Evolutionary conservation across 192 early-diverging fungal species (phyloP).

Genomic region (Coemansia sp.): DNA sequence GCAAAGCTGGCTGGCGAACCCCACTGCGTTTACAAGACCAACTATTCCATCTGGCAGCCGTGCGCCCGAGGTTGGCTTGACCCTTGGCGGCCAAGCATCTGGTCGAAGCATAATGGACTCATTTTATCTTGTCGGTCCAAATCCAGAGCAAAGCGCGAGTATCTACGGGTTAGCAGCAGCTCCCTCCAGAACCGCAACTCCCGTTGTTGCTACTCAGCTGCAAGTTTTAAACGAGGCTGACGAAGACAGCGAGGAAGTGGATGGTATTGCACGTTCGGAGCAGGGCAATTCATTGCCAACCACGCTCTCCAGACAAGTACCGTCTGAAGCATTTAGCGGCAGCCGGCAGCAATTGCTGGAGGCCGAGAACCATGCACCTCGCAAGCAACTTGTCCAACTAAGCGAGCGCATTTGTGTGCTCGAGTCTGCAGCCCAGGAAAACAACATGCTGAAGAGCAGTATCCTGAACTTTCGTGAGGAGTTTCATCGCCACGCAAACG

Average conservation of each 20-base stretch:
- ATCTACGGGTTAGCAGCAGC: conserved; percentile 16
- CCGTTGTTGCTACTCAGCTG: conserved; percentile 7
- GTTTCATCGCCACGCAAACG: conserved; percentile 48
- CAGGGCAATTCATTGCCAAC: too few relatives aligned
- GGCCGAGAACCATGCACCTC: conserved; percentile 30
- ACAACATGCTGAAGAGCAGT: conserved; percentile 51
- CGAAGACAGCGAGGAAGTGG: not conserved
- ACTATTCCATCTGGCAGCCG: conserved; percentile 1
- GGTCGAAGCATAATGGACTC: conserved; percentile 43
- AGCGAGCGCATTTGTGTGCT: conserved; percentile 37
- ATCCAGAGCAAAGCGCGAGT: conserved; percentile 33
- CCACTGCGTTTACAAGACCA: conserved; percentile 37
- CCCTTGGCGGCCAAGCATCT: not conserved
- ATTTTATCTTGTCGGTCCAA: conserved; percentile 43
- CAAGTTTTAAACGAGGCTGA: conserved; percentile 11
- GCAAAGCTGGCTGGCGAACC: conserved; percentile 48
- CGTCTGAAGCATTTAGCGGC: not conserved
- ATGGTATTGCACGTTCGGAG: too few relatives aligned
- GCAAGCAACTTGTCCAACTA: conserved; percentile 14
- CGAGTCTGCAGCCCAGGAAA: conserved; percentile 48
- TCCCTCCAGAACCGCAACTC: not conserved
- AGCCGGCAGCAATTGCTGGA: not conserved
- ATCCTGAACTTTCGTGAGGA: conserved; percentile 50
- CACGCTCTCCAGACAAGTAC: not conserved
- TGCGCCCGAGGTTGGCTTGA: not conserved